Evolutionary conservation across 352 stramenopile genomes (phyloP), one percentile per base, ranked within the genome.

Genomic region (Globisporangium orthogonon): DNA sequence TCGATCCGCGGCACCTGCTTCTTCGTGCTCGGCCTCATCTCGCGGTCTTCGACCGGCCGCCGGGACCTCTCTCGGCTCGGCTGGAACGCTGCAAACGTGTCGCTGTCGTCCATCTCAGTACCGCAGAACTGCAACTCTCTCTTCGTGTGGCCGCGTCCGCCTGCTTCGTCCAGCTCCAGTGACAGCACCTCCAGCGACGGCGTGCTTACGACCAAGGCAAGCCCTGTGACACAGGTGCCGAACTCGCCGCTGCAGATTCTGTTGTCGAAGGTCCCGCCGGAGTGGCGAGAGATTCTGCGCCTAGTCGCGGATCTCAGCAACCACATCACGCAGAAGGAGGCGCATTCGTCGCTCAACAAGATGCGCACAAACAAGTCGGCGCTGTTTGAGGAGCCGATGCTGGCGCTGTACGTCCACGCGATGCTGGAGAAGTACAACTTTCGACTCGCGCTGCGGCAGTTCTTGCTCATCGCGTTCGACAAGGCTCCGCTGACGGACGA

Each of bases 261-360:
- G 39, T 65, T 90, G 50, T 64, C 60, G 41, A 92, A 90, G 53
- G 74, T 89, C 33, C 76, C 86, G 23, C 69, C 79, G 0, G 82
- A 89, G 37, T 90, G 82, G 81, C 81, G 74, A 41, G 86, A 95
- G 64, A 67, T 94, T 4, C 55, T 95, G 44, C 81, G 83, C 1
- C 70, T 81, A 51, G 74, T 95, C 35, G 86, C 82, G 1, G 84
- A 95, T 44, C 41, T 95, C 60, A 95, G 86, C 59, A 94, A 93
- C 67, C 85, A 94, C 59, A 95, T 95, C 56, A 93, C 83, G 3
- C 86, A 95, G 60, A 95, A 95, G 63, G 86, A 95, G 58, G 86
- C 86, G 2, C 83, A 93, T 61, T 76, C 81, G 23, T 88, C 82
- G 47, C 71, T 95, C 13, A 92, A 91, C 75, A 91, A 91, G 60